Percentiles rank a stretch among this genome's conserved stretches.
These are phyloP conservation scores for Aspergillus fischeri DNA, from an alignment of 2,329 filamentous ascomycete genomes.

Conservation along the genomic window DNA sequence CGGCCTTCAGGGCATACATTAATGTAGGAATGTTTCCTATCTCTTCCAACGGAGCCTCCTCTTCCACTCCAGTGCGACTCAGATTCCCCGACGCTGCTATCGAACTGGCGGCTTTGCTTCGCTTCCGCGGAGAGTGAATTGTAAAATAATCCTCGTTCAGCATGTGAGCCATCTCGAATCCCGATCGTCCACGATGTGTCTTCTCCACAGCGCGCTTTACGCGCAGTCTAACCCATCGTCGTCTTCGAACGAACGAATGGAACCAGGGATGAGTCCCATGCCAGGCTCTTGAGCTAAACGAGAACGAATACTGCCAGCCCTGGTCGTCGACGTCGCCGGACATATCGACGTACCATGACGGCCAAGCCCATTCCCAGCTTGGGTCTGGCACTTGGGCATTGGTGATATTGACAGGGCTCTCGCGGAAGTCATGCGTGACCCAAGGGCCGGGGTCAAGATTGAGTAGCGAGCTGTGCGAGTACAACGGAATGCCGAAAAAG, in stretches of 20 bases:
- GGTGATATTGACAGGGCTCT: constrained; percentile 65
- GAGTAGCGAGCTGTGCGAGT: constrained; percentile 78
- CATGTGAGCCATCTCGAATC: constrained; percentile 52
- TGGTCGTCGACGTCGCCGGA: constrained; percentile 80
- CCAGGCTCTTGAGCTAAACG: constrained; percentile 78
- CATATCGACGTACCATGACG: constrained; percentile 70
- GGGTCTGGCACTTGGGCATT: constrained; percentile 93
- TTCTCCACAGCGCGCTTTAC: constrained; percentile 53
- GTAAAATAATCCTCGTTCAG: constrained; percentile 77
- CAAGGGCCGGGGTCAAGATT: constrained; percentile 82
- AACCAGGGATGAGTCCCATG: constrained; percentile 87
- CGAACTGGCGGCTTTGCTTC: constrained; percentile 41
- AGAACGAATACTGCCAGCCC: constrained; percentile 95
- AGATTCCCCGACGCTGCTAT: constrained; percentile 28
- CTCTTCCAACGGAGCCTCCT: constrained; percentile 47
- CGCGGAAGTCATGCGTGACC: constrained; percentile 64
- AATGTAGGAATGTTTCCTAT: constrained; percentile 65
- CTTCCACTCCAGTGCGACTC: constrained; percentile 41
- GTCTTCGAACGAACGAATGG: constrained; percentile 86
- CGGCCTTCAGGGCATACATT: constrained; percentile 62
- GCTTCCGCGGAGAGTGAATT: constrained; percentile 55
- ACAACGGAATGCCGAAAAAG: constrained; percentile 83
- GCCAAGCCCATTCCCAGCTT: constrained; percentile 86
- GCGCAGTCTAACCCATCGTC: constrained; percentile 81
- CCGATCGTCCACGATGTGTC: constrained; percentile 30